Conservation (phyloP, 768 basidiomycete genomes). For the Hericium erinaceus region DNA sequence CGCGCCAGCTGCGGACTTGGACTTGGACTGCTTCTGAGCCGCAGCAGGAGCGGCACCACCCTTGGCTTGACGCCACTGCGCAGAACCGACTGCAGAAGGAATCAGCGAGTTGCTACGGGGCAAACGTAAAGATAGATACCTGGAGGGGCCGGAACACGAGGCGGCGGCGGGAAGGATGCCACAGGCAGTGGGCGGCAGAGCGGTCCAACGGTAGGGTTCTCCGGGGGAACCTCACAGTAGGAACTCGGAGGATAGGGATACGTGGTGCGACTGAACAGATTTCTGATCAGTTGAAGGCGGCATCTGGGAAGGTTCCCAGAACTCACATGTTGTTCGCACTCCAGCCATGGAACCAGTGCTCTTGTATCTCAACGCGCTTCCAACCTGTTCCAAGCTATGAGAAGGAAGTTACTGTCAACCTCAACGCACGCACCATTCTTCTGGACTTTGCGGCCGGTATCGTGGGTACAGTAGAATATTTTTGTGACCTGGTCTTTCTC, state of each 20-base stretch:
- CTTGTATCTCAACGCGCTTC: conserved; percentile 37
- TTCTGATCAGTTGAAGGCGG: no score
- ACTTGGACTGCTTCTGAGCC: neutral
- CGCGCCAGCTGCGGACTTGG: neutral
- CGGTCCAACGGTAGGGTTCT: conserved; percentile 27
- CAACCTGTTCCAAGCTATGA: conserved; percentile 26
- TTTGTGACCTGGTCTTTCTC: conserved; percentile 20
- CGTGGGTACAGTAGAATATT: conserved; percentile 32
- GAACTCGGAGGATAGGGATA: conserved; percentile 32
- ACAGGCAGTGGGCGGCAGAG: conserved; percentile 38
- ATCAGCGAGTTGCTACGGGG: neutral
- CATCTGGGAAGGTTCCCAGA: neutral
- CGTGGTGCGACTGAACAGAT: conserved; percentile 17
- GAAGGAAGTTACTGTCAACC: neutral
- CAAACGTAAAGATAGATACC: conserved; percentile 19
- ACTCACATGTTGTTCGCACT: conserved; percentile 21
- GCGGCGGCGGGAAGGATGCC: conserved; percentile 18
- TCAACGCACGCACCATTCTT: conserved; percentile 29
- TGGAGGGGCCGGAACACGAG: conserved; percentile 20
- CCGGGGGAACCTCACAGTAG: conserved; percentile 30
- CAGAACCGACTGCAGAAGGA: conserved; percentile 8
- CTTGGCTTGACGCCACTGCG: conserved; percentile 12
- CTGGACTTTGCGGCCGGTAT: conserved; percentile 31
- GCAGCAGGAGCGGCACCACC: neutral
- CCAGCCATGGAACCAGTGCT: conserved; percentile 32